Evolutionary conservation across 108 stramenopile species (phyloP).

Genomic region (Pseudonitzschia multistriata): DNA sequence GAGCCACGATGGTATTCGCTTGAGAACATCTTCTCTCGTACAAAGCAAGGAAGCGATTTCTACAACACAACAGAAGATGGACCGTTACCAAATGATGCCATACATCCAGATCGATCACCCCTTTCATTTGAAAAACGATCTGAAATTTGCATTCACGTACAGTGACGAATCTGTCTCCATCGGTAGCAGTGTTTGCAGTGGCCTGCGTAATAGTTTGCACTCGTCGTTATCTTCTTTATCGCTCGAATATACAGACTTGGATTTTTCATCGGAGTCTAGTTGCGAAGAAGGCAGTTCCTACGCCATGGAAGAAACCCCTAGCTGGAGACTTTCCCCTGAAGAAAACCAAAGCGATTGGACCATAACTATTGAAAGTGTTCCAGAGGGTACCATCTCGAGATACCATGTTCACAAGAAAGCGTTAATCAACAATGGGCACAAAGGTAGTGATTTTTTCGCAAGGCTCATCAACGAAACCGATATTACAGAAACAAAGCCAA

Average conservation of each 20-base stretch:
- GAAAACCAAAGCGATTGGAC: conserved; percentile 43
- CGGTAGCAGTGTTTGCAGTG: conserved; percentile 31
- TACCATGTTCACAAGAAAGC: conserved; percentile 54
- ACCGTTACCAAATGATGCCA: neutral
- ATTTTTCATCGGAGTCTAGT: neutral
- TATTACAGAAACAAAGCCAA: conserved; percentile 9
- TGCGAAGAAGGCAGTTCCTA: neutral
- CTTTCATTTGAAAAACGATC: conserved; percentile 17
- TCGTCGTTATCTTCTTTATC: conserved; percentile 18
- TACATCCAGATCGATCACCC: conserved; percentile 21
- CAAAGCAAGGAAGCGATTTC: neutral
- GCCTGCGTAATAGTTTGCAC: conserved; percentile 23
- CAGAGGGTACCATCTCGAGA: conserved; percentile 19
- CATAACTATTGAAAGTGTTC: conserved; percentile 34
- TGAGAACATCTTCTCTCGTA: neutral
- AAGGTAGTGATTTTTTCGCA: conserved; percentile 38
- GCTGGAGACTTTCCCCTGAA: conserved; percentile 35
- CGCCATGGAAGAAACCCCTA: conserved; percentile 4
- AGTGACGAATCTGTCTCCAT: conserved; percentile 18
- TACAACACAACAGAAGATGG: neutral
- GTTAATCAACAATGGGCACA: conserved; percentile 34
- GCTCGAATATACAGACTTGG: conserved; percentile 3
- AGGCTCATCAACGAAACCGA: conserved; percentile 16
- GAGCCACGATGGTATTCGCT: neutral
- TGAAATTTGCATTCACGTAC: conserved; percentile 28